These are phyloP conservation scores for Macrophomina tecta DNA, from an alignment of 2,329 filamentous ascomycete species.

Conservation along the genomic window DNA sequence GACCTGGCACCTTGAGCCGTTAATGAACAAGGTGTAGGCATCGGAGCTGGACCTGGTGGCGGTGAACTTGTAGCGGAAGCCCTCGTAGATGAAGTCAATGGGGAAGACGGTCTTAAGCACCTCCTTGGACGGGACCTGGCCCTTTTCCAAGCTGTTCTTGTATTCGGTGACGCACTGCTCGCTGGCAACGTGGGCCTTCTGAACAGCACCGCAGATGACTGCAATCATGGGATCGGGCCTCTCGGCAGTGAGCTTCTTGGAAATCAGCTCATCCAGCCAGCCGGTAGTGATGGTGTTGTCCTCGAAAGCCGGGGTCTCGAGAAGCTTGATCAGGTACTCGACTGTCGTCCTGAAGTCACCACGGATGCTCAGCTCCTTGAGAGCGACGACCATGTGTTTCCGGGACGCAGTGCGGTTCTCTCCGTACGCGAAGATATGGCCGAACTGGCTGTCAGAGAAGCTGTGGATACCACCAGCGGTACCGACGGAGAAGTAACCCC, in stretches of 20 bases:
- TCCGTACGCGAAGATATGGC: slow-evolving; percentile 98
- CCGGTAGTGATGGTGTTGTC: slow-evolving; percentile 99
- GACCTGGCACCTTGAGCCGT: slow-evolving; percentile 93
- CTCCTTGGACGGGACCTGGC: slow-evolving; percentile 95
- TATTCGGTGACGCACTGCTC: slow-evolving; percentile 89
- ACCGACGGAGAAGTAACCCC: slow-evolving; percentile 99
- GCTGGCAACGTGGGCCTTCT: slow-evolving; percentile 93
- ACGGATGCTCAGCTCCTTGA: slow-evolving; percentile 99
- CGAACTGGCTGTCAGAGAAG: slow-evolving; percentile 98
- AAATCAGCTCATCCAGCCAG: slow-evolving; percentile 98
- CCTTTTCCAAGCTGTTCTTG: slow-evolving; percentile 87
- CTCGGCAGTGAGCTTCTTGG: slow-evolving; percentile 95
- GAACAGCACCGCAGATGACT: slow-evolving; percentile 93
- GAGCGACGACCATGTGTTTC: slow-evolving; percentile 98
- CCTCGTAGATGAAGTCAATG: slow-evolving; percentile 98
- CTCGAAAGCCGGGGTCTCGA: slow-evolving; percentile 97
- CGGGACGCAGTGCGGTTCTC: slow-evolving; percentile 95
- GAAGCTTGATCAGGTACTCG: slow-evolving; percentile 97
- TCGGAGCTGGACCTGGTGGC: slow-evolving; percentile 89
- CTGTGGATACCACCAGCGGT: slow-evolving; percentile 97
- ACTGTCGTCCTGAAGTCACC: slow-evolving; percentile 99
- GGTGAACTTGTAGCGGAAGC: slow-evolving; percentile 95
- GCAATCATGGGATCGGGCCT: slow-evolving; percentile 91
- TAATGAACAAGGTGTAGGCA: slow-evolving; percentile 98
- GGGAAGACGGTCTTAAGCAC: slow-evolving; percentile 97